These are phyloP conservation scores for Chytriomyces sp. DNA, from an alignment of 192 early-diverging fungal species.

Conservation along the genomic window DNA sequence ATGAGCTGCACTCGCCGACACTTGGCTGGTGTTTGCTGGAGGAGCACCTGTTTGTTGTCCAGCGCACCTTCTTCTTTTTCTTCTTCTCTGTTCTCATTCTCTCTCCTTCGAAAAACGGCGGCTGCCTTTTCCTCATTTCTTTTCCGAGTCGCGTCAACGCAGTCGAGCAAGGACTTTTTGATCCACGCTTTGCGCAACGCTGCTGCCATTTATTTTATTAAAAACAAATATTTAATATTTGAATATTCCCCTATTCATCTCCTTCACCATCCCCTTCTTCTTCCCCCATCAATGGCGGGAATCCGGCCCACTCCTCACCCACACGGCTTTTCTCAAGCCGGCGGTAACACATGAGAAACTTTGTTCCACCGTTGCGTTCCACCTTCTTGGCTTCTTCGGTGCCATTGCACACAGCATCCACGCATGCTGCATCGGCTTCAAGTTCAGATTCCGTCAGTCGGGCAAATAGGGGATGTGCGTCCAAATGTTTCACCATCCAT, in stretches of 20 bases:
- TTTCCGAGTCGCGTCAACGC: no score
- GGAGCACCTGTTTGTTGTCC: no score
- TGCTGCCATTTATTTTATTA: no score
- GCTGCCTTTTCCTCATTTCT: no score
- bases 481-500: conserved; percentile 90
- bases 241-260: not conserved
- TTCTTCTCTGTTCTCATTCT: no score
- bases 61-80: no score
- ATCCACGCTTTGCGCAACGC: no score
- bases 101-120: no score
- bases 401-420: conserved; percentile 79
- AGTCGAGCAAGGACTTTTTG: no score
- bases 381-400: conserved; percentile 99
- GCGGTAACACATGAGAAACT: conserved; percentile 77
- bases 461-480: conserved; percentile 92
- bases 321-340: conserved; percentile 30
- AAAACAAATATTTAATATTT: no score
- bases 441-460: conserved; percentile 61
- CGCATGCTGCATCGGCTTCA: conserved; percentile 79
- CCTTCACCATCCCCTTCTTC: conserved; percentile 28
- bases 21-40: no score
- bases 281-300: conserved; percentile 36
- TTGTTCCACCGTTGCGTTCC: conserved; percentile 91
- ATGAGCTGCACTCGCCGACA: no score
- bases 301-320: conserved; percentile 40